These are phyloP conservation scores for Magnusiomyces suaveolens DNA, from an alignment of 1,139 yeast species.

Conservation along the genomic window DNA sequence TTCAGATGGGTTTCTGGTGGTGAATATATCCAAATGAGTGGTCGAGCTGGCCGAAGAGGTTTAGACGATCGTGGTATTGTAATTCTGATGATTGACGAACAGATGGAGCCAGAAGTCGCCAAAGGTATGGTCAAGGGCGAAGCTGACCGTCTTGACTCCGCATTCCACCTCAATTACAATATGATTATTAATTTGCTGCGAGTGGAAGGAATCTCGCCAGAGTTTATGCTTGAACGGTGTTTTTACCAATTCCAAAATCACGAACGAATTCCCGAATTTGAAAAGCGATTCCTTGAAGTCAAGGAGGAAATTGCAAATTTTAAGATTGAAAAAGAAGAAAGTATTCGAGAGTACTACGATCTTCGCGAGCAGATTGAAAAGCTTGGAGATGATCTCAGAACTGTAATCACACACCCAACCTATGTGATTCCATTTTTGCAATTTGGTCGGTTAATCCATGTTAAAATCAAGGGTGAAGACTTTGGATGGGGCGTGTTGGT, in stretches of 20 bases:
- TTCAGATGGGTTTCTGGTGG: constrained; percentile 99
- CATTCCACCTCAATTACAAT: constrained; percentile 92
- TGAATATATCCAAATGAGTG: constrained; percentile 98
- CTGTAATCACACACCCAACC: constrained; percentile 88
- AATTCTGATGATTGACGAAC: constrained; percentile 97
- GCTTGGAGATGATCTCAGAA: constrained; percentile 70
- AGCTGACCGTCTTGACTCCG: constrained; percentile 91
- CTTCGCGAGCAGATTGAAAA: constrained; percentile 57
- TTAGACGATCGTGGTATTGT: constrained; percentile 98
- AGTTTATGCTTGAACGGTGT: constrained; percentile 88
- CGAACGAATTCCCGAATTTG: constrained; percentile 77
- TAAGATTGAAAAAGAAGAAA: constrained; percentile 61
- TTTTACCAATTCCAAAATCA: constrained; percentile 94
- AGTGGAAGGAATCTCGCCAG: constrained; percentile 97
- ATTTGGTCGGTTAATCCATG: constrained; percentile 74
- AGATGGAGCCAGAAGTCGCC: constrained; percentile 98
- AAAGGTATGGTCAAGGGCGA: constrained; percentile 99
- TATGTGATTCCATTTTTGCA: constrained; percentile 74
- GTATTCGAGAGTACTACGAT: constrained; percentile 74
- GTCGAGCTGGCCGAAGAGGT: constrained; percentile 99
- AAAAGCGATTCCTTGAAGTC: constrained; percentile 48
- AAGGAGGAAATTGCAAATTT: constrained; percentile 42
- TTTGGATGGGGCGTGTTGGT: constrained; percentile 96
- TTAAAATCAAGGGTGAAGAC: constrained; percentile 45
- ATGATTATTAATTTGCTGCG: constrained; percentile 93